Conservation (phyloP, 2,329 filamentous ascomycete species). For the Claviceps pazoutovae region DNA sequence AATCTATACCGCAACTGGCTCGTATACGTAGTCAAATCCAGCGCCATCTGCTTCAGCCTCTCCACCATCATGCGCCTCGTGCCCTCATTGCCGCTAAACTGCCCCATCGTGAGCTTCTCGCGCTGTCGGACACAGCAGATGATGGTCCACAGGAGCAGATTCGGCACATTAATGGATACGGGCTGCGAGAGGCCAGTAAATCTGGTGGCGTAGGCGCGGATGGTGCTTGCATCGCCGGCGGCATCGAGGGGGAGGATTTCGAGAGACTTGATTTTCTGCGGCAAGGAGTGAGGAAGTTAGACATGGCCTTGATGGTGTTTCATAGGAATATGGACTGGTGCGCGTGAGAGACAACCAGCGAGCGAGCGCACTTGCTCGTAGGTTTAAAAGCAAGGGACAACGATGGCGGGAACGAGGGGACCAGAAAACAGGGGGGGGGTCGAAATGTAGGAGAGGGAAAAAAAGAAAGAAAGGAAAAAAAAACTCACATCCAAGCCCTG, state of each 20-base stretch:
- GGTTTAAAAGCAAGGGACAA: too few species aligned
- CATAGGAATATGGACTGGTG: too few species aligned
- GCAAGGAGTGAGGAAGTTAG: too few species aligned
- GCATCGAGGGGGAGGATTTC: constrained; percentile 70
- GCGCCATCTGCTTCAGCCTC: constrained; percentile 63
- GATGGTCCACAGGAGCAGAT: constrained; percentile 88
- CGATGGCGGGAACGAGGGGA: neutral
- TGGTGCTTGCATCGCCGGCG: constrained; percentile 58
- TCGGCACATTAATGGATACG: constrained; percentile 78
- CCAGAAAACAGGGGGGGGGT: neutral
- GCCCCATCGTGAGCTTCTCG: constrained; percentile 52
- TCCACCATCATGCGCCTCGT: constrained; percentile 51
- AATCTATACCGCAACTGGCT: constrained; percentile 85
- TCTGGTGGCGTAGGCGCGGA: constrained; percentile 66
- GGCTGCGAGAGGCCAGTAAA: constrained; percentile 69
- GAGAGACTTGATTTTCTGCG: constrained; percentile 56
- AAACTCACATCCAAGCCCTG: constrained; percentile 44
- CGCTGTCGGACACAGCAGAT: constrained; percentile 70
- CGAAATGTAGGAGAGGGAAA: neutral
- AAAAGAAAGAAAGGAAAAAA: neutral
- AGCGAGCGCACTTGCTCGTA: too few species aligned
- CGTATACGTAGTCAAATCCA: constrained; percentile 87
- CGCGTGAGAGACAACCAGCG: too few species aligned
- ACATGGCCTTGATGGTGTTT: neutral
- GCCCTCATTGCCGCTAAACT: constrained; percentile 61